Evolutionary conservation across 2,329 filamentous ascomycete species (phyloP).

Genomic region (Dryadomyces quercus-mongolicae): DNA sequence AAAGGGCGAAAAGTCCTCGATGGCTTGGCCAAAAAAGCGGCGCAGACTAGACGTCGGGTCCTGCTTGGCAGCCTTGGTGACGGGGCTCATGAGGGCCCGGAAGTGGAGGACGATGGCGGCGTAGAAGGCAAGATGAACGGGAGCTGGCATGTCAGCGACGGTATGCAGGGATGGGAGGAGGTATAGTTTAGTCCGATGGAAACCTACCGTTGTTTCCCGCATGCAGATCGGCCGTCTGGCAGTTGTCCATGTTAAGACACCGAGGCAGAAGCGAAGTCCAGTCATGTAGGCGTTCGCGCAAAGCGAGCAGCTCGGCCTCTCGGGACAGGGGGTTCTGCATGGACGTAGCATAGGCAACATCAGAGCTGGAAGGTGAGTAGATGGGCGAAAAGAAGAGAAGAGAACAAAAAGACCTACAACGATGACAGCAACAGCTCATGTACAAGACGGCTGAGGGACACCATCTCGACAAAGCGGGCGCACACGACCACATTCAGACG

Average conservation of each 20-base stretch:
- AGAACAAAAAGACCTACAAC: background rate
- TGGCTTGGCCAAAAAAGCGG: conserved; percentile 21
- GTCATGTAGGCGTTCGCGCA: conserved; percentile 20
- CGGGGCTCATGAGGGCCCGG: conserved; percentile 32
- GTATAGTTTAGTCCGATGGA: too few relatives aligned
- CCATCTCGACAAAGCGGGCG: conserved; percentile 24
- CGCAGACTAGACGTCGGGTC: conserved; percentile 23
- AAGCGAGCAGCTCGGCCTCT: conserved; percentile 11
- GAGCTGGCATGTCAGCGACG: conserved; percentile 9
- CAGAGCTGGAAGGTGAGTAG: conserved; percentile 1
- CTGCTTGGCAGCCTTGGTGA: conserved; percentile 26
- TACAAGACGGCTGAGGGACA: conserved; percentile 19
- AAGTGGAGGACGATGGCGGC: conserved; percentile 28
- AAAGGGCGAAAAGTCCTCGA: conserved; percentile 25
- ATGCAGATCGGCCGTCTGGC: conserved; percentile 2
- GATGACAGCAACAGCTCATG: conserved; percentile 17
- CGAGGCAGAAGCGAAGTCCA: conserved; percentile 25
- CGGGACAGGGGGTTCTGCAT: conserved; percentile 10
- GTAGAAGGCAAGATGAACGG: conserved; percentile 29
- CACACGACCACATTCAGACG: conserved; percentile 22
- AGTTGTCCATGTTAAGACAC: conserved; percentile 18
- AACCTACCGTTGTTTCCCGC: conserved; percentile 13
- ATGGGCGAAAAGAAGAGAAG: background rate
- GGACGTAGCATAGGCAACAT: conserved; percentile 9
- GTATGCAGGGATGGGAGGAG: too few relatives aligned